Conservation (phyloP, 202 grass and related monocot species). For the Schoenoplectus tabernaemontani region DNA sequence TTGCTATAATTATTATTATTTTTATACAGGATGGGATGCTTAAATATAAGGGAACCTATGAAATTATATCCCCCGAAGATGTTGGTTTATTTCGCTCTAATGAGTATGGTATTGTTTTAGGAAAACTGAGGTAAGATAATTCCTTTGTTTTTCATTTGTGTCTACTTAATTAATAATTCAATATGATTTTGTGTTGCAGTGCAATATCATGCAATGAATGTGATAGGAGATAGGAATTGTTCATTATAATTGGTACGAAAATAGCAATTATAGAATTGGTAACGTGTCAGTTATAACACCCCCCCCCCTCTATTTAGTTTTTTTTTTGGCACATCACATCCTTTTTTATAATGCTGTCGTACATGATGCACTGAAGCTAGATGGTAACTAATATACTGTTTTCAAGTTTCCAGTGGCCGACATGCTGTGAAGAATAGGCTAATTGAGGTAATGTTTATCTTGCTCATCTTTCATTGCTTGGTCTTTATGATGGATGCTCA, state of each 20-base stretch:
- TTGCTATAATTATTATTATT: neutral
- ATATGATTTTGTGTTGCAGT: too few relatives aligned
- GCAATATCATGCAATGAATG: too few relatives aligned
- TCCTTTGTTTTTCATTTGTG: neutral
- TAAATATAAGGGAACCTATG: constrained; percentile 95
- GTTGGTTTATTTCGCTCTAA: constrained; percentile 86
- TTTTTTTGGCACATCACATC: too few relatives aligned
- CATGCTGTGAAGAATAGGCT: constrained; percentile 87
- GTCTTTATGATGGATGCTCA: neutral
- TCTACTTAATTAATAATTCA: neutral
- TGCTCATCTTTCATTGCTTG: neutral
- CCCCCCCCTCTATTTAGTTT: too few relatives aligned
- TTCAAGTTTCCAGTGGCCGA: constrained; percentile 62
- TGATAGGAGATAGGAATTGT: too few relatives aligned
- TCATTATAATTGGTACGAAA: too few relatives aligned
- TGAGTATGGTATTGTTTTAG: constrained; percentile 94
- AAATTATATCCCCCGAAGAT: constrained; percentile 95
- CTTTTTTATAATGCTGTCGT: too few relatives aligned
- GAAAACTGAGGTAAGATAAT: constrained; percentile 78
- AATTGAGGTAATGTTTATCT: constrained; percentile 49
- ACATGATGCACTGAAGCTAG: neutral
- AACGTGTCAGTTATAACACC: too few relatives aligned
- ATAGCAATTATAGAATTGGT: too few relatives aligned
- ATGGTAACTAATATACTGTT: neutral
- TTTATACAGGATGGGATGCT: constrained; percentile 88